Base-by-base conservation (phyloP, 2,329 filamentous ascomycete species). In the Aschersonia sp. region DNA sequence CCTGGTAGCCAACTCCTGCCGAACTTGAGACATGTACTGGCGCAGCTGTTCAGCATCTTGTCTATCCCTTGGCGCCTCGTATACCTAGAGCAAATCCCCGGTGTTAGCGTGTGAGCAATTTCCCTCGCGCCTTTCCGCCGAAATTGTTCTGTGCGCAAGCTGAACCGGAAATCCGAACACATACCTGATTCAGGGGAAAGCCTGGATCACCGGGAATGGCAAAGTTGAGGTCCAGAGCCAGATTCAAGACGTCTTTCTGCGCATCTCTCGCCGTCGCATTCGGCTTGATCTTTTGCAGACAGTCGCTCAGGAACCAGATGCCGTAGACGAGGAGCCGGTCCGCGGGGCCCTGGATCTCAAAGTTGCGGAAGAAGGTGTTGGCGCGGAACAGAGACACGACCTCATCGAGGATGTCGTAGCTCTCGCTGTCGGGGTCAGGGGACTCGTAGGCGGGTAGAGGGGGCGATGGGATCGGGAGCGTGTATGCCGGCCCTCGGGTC, bases 361-460 rank as follows among this genome's bases (percentile, higher is more conserved):
- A 98, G 76, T 97, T 98, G 60, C 92, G 85, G 76, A 97, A 98
- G 68, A 98, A 90, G 51, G 90, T 96, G 73, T 98, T 97, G 59
- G 92, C 90, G 54, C 92, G 87, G 76, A 97, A 98, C 45, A 97
- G 78, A 10, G 83, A 77, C 48, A 98, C 77, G 46, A 94, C 81
- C 72, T 98, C 92, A 69, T 98, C 92, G 48, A 97, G 78, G 52
- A 92, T 86, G 71, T 98, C 92, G 74, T 97, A 97, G 60, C 85
- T 89, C 66, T 95, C 87, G 66, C 80, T 83, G 65, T 92, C 87
- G 45, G 88, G 83, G 64, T 96, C 87, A 58, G 72, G 83, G 57
- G 72, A 79, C 66, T 81, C 76, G 64, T 70, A 58, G 52, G 79
- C 70, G 37, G 76, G 68, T 47, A 87, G 73, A 42, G 73, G 66